A percentile compares a stretch with the other conserved stretches of the same genome.
Conservation (phyloP, 352 stramenopile species). For the Globisporangium apiculatum region DNA sequence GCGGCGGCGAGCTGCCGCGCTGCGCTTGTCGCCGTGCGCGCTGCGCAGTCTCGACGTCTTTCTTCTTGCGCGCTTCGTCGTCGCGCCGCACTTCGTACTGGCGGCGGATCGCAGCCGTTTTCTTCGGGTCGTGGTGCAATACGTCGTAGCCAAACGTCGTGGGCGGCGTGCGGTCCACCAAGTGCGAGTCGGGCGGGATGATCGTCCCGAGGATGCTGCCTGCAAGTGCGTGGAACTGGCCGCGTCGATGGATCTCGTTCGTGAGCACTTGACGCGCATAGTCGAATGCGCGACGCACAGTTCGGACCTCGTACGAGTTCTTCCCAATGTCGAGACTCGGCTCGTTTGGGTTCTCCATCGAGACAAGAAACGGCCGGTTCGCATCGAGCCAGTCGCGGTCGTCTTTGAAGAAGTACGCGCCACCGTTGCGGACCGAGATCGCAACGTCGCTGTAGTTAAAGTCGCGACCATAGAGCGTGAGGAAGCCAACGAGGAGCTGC, state of each 20-base stretch:
- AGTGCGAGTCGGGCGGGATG: constrained; percentile 59
- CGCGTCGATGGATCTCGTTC: constrained; percentile 67
- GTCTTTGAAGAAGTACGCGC: constrained; percentile 91
- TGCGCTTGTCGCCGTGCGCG: constrained; percentile 17
- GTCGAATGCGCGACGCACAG: constrained; percentile 89
- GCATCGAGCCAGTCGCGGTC: constrained; percentile 58
- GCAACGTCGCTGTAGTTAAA: constrained; percentile 92
- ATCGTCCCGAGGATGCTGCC: constrained; percentile 72
- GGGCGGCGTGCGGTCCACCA: constrained; percentile 50
- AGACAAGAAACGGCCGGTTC: constrained; percentile 80
- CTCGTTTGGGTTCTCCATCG: constrained; percentile 94
- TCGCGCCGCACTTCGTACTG: constrained; percentile 59
- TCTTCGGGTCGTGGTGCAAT: constrained; percentile 59
- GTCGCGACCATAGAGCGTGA: constrained; percentile 91
- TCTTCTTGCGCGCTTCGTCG: constrained; percentile 53
- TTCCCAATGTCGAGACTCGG: constrained; percentile 87
- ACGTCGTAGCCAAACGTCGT: constrained; percentile 63
- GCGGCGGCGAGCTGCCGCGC: constrained; percentile 25
- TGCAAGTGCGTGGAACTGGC: constrained; percentile 50
- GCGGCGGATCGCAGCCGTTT: constrained; percentile 49
- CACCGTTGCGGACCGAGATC: constrained; percentile 91
- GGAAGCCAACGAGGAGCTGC: constrained; percentile 91
- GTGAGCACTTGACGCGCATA: constrained; percentile 65
- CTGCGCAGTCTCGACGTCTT: constrained; percentile 18
- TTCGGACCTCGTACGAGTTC: constrained; percentile 90